These are phyloP conservation scores for Sideroxylon spinosum DNA, from an alignment of 179 eudicot species.

Conservation along the genomic window DNA sequence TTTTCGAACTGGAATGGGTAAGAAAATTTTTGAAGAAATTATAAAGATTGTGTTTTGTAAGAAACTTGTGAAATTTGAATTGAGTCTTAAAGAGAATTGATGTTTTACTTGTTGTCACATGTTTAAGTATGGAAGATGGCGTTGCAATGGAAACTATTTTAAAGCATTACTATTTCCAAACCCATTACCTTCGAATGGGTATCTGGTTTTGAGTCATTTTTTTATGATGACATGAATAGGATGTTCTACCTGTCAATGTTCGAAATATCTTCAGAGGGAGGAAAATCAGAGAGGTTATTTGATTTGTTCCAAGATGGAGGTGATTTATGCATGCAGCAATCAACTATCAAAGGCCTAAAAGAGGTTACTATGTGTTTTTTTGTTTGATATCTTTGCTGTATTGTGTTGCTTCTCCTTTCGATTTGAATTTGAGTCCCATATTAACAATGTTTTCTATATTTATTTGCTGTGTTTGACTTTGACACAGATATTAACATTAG, in stretches of 20 bases:
- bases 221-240: conserved; percentile 36
- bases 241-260: conserved; percentile 62
- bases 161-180: background rate
- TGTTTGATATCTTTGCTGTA: background rate
- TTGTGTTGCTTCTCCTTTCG: conserved; percentile 10
- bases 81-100: background rate
- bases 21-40: too few relatives aligned
- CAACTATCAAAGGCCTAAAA: conserved; percentile 61
- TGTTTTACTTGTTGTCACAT: background rate
- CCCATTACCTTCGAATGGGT: background rate
- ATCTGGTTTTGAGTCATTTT: background rate
- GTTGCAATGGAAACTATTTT: background rate
- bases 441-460: background rate
- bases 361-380: conserved; percentile 42
- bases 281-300: conserved; percentile 60
- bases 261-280: conserved; percentile 67
- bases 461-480: background rate
- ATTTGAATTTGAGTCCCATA: conserved; percentile 6
- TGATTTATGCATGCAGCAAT: conserved; percentile 60
- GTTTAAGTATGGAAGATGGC: background rate
- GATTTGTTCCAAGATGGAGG: conserved; percentile 67
- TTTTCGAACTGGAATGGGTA: too few relatives aligned
- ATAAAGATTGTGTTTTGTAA: too few relatives aligned
- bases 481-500: background rate
- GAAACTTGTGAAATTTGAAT: background rate